phyloP scores from a whole-genome alignment of 2,329 filamentous ascomycete genomes.

The Ceratocystis albifundus region DNA sequence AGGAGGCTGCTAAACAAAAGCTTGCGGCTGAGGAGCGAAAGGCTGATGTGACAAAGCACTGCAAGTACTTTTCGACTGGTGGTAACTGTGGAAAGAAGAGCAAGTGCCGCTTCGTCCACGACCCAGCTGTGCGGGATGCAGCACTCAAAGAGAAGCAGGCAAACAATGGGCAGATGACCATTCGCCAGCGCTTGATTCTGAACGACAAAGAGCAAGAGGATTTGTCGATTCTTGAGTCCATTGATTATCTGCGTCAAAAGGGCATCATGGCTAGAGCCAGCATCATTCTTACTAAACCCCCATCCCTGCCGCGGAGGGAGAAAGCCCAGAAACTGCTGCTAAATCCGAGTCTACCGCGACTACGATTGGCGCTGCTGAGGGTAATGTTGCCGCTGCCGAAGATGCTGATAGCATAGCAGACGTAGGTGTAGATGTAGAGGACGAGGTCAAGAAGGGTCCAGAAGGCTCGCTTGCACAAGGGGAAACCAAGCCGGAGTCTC shows the following conservation, averaged over 20 bases:
- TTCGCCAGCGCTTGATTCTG: constrained; percentile 52
- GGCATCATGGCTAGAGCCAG: constrained; percentile 37
- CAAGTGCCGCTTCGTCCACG: constrained; percentile 64
- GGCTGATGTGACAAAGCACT: constrained; percentile 53
- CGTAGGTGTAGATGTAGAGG: constrained; percentile 22
- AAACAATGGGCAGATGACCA: constrained; percentile 54
- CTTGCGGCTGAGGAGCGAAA: constrained; percentile 34
- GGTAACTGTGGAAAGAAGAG: constrained; percentile 60
- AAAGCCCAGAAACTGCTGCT: neutral
- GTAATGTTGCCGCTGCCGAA: neutral
- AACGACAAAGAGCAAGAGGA: constrained; percentile 61
- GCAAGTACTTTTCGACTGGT: constrained; percentile 60
- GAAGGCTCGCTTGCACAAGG: constrained; percentile 24
- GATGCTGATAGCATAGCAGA: neutral
- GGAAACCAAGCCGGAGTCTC: constrained; percentile 32
- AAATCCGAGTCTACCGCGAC: neutral
- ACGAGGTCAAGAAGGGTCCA: constrained; percentile 10
- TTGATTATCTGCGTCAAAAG: constrained; percentile 52
- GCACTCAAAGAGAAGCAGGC: constrained; percentile 52
- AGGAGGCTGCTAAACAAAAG: constrained; percentile 30
- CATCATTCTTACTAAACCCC: constrained; percentile 22
- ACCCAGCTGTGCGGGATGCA: constrained; percentile 50
- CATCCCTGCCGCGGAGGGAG: neutral
- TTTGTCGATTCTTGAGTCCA: constrained; percentile 52
- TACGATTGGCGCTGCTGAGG: neutral